Base-by-base conservation (phyloP, 2,329 filamentous ascomycete genomes). In the Colletotrichum cereale region DNA sequence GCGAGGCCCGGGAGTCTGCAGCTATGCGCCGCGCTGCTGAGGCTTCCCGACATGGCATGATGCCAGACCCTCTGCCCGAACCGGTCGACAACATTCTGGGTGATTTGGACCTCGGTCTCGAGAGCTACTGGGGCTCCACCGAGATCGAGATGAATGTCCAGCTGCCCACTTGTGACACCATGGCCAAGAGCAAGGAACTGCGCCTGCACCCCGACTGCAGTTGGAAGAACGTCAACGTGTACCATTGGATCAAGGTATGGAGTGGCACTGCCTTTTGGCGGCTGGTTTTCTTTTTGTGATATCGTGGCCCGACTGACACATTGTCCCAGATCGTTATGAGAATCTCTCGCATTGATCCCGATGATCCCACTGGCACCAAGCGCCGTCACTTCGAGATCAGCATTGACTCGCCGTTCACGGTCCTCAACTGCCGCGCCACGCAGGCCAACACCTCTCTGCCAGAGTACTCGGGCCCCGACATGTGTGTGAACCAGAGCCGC, bases 71-170 rank as follows among this genome's bases (percentile, higher is more conserved):
- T 2, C 76, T 89, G 2, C 88, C 88, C 0, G 85, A 86, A 14
- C 83, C 83, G 75, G 86, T 77, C 81, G 91, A 89, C 7, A 97
- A 97, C 78, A 82, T 97, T 6, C 84, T 98, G 7, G 95, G 95
- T 12, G 92, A 97, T 76, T 84, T 97, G 24, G 90, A 93, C 53
- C 86, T 92, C 18, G 88, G 88, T 1, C 77, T 90, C 0, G 93
- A 97, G 78, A 86, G 87, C 29, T 94, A 91, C 75, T 92, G 95
- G 84, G 95, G 93, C 0, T 92, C 95, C 26, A 97, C 95, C 0
- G 95, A 98, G 82, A 95, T 97, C 84, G 95, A 98, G 79, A 96
- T 97, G 85, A 96, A 92, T 73, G 94, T 97, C 12, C 94, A 97
- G 82, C 87, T 98, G 60, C 95, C 95, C 14, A 97, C 93, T 44